Percentiles rank a stretch among this genome's conserved stretches.
Conservation (phyloP, 1,139 yeast genomes). For the Scheffersomyces illinoinensis region DNA sequence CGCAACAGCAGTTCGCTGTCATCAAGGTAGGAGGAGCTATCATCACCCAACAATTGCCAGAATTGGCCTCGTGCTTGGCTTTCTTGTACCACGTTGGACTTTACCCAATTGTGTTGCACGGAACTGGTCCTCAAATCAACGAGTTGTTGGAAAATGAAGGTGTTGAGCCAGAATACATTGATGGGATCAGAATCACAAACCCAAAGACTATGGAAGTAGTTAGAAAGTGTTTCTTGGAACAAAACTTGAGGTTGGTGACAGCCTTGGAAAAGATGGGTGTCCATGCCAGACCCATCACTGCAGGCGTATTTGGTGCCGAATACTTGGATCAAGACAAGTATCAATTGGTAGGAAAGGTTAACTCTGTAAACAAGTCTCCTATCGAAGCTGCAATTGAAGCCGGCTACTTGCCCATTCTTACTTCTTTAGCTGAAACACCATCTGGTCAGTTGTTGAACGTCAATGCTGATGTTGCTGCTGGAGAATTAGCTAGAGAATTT, state of each 20-base stretch:
- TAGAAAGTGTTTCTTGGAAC: slow-evolving; percentile 91
- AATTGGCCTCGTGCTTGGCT: slow-evolving; percentile 92
- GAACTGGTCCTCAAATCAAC: slow-evolving; percentile 98
- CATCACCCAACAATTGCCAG: slow-evolving; percentile 89
- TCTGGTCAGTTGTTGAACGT: slow-evolving; percentile 96
- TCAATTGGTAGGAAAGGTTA: slow-evolving; percentile 88
- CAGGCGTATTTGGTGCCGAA: slow-evolving; percentile 95
- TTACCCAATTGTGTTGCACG: slow-evolving; percentile 95
- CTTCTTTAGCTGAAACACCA: slow-evolving; percentile 94
- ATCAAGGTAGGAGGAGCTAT: slow-evolving; percentile 99
- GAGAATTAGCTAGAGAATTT: slow-evolving; percentile 93
- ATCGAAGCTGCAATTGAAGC: slow-evolving; percentile 94
- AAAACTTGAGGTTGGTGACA: slow-evolving; percentile 89
- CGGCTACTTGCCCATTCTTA: slow-evolving; percentile 93
- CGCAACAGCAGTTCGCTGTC: slow-evolving; percentile 95
- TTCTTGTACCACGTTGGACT: slow-evolving; percentile 96
- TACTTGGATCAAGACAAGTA: slow-evolving; percentile 89
- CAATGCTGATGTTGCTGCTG: slow-evolving; percentile 98
- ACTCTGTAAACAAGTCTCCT: slow-evolving; percentile 83
- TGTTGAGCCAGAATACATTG: slow-evolving; percentile 92
- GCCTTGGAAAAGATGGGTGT: slow-evolving; percentile 97
- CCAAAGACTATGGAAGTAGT: slow-evolving; percentile 95
- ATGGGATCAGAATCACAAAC: slow-evolving; percentile 96
- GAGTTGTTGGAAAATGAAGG: slow-evolving; percentile 91
- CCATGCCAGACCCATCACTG: slow-evolving; percentile 96